phyloP scores from a whole-genome alignment of 2,329 filamentous ascomycete species.

The Leptographium flavum region DNA sequence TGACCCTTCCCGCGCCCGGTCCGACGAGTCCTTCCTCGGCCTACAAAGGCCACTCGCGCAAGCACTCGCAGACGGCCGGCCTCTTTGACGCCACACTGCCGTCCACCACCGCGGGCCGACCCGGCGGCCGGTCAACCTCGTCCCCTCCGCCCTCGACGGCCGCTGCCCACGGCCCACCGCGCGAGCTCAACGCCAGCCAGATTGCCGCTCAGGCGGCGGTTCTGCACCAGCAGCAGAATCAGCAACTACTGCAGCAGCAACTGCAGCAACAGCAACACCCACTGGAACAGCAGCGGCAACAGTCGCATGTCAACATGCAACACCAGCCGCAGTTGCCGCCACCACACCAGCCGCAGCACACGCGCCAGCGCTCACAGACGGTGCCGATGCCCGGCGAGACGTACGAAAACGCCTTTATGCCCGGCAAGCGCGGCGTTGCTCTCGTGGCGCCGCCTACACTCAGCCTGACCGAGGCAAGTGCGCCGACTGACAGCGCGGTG shows the following conservation, averaged over 20 bases:
- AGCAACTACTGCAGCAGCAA: slow-evolving; percentile 27
- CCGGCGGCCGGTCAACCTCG: not conserved
- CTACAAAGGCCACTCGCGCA: slow-evolving; percentile 34
- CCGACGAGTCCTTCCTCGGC: slow-evolving; percentile 15
- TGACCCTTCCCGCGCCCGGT: slow-evolving; percentile 17
- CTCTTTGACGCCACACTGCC: slow-evolving; percentile 63
- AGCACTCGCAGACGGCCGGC: slow-evolving; percentile 60
- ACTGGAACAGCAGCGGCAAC: slow-evolving; percentile 24
- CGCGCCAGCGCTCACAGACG: slow-evolving; percentile 61
- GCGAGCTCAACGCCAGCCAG: slow-evolving; percentile 49
- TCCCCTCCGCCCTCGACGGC: not conserved
- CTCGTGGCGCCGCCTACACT: slow-evolving; percentile 48
- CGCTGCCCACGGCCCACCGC: no score
- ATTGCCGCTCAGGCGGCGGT: slow-evolving; percentile 69
- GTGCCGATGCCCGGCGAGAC: slow-evolving; percentile 42
- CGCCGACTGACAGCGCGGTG: slow-evolving; percentile 41
- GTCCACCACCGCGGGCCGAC: slow-evolving; percentile 29
- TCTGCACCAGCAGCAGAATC: slow-evolving; percentile 45
- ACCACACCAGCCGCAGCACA: slow-evolving; percentile 21
- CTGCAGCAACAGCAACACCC: slow-evolving; percentile 22
- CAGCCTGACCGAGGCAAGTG: slow-evolving; percentile 51
- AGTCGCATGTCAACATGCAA: slow-evolving; percentile 40
- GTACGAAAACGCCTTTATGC: slow-evolving; percentile 19
- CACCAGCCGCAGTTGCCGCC: slow-evolving; percentile 44
- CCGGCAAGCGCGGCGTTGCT: slow-evolving; percentile 27